Base-by-base conservation (phyloP, 2,329 filamentous ascomycete species). In the Monilinia polystroma region DNA sequence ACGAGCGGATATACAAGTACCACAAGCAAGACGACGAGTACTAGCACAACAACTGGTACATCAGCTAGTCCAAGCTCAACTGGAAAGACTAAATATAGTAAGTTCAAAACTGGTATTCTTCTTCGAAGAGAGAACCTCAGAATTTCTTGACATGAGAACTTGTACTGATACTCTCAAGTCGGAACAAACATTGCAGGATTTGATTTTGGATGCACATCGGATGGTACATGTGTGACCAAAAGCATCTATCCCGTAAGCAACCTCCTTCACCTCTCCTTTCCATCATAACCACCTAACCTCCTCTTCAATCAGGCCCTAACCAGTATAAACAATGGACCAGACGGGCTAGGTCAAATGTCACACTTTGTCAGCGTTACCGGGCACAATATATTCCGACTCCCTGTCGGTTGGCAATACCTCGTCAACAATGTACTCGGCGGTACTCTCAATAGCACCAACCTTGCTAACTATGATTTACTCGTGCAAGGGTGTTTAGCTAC, bases 381-480 rank as follows among this genome's bases (percentile, higher is more conserved):
- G 58, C 77, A 87, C 64, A 66, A 66, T 12, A 43, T 66, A 11
- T 66, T 87, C 75, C 82, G 85, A 49, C 78, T 89, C 11, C 84
- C 84, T 0, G 81, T 85, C 0, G 79, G 80, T 20, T 88, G 86
- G 86, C 85, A 88, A 71, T 87, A 81, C 70, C 80, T 88, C n/a
- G 78, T 83, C 66, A 82, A 83, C 70, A 80, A 81, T 69, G 76
- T 82, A 54, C 75, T 83, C n/a, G 83, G 83, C 35, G 81, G 79
- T 29, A 78, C 76, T 16, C 78, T 89, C 43, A 77, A 87, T 72
- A 58, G 76, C 18, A 75, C 72, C 16, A 85, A 85, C 66, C 74
- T 83, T 29, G 81, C 73, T 2, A 79, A 81, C 49, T 88, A 86
- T 72, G 81, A 88, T 71, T 77, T 80, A 35, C 76, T 88, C 11